Base-by-base conservation (phyloP, 2,329 filamentous ascomycete genomes). In the Cercospora janseana region DNA sequence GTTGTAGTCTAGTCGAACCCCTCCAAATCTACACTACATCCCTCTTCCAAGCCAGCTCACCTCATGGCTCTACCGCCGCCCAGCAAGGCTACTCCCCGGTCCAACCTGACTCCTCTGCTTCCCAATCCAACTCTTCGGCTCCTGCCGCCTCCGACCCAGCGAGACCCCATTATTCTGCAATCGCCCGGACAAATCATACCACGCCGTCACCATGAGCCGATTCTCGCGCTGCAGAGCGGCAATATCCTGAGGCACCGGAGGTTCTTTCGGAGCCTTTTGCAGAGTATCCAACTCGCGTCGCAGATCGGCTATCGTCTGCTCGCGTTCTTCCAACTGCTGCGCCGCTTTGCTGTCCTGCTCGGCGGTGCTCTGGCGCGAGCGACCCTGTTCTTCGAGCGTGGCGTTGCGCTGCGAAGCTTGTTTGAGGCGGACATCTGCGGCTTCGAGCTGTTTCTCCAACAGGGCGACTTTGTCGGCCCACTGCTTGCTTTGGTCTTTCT, bases 161-260 rank as follows among this genome's bases (percentile, higher is more conserved):
- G 88, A 82, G 32, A 92, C 85, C 55, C 87, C 87, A 67, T 91
- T 92, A 72, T 86, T 90, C 71, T 93, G 88, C 60, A 94, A 70
- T 44, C 88, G 78, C 65, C 79, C 84, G 20, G 85, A 83, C 62
- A 93, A 79, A 68, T 92, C 87, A 71, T 91, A 91, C 87, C 87
- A 94, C 2, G 88, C 88, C n/a, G 83, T 86, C 20, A 85, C 77
- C 62, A 94, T 88, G 65, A 93, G 78, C 29, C 79, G 79, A 67
- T 88, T 89, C 69, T 94, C 88, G 60, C 86, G 81, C 66, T 86
- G 80, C 52, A 94, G 78, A 60, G 84, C 87, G 58, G 82, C 81
- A 63, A 87, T 79, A 60, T 78, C 74, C 46, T 67, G 60, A 18
- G 64, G 52, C 15, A 20, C 45, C 1, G 51, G 37, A 7, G 51